Percentiles rank a stretch among this genome's conserved stretches.
These are phyloP conservation scores for Candolleomyces eurysporus DNA, from an alignment of 768 basidiomycete species.

Conservation along the genomic window DNA sequence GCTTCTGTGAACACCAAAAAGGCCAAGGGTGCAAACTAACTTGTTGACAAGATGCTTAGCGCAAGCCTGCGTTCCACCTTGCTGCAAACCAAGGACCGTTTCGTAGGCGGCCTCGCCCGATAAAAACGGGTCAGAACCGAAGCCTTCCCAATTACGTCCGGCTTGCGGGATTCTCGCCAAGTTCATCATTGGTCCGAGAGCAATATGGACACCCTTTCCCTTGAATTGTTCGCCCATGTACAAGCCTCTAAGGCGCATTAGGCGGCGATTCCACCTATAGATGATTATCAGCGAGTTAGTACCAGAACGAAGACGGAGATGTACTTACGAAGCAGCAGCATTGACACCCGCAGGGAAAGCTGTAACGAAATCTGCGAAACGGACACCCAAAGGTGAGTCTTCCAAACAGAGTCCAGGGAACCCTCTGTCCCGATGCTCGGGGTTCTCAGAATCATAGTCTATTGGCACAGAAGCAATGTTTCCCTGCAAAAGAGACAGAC, in stretches of 20 bases:
- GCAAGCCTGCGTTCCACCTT: conserved; percentile 78
- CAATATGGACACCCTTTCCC: conserved; percentile 82
- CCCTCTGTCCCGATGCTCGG: conserved; percentile 4
- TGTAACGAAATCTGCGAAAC: conserved; percentile 68
- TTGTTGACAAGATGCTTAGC: conserved; percentile 84
- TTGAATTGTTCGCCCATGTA: conserved; percentile 82
- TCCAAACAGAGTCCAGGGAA: conserved; percentile 76
- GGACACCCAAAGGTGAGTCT: conserved; percentile 78
- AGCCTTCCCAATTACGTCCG: conserved; percentile 95
- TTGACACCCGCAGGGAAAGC: conserved; percentile 86
- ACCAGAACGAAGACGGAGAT: neutral
- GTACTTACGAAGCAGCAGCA: conserved; percentile 70
- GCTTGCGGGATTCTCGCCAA: conserved; percentile 75
- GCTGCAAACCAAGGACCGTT: conserved; percentile 81
- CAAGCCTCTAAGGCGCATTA: conserved; percentile 74
- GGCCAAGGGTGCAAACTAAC: conserved; percentile 33
- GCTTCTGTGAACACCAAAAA: too few relatives aligned
- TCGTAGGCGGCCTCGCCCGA: conserved; percentile 77
- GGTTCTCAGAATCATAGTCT: conserved; percentile 4
- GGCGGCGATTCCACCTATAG: conserved; percentile 66
- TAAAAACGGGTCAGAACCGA: conserved; percentile 87
- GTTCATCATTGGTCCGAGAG: conserved; percentile 84
- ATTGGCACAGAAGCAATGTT: conserved; percentile 54
- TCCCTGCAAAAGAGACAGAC: conserved; percentile 28
- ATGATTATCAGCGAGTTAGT: neutral